Evolutionary conservation across 2,329 filamentous ascomycete species (phyloP), one percentile per base, ranked within the genome.

Genomic region (Cladophialophora exuberans): DNA sequence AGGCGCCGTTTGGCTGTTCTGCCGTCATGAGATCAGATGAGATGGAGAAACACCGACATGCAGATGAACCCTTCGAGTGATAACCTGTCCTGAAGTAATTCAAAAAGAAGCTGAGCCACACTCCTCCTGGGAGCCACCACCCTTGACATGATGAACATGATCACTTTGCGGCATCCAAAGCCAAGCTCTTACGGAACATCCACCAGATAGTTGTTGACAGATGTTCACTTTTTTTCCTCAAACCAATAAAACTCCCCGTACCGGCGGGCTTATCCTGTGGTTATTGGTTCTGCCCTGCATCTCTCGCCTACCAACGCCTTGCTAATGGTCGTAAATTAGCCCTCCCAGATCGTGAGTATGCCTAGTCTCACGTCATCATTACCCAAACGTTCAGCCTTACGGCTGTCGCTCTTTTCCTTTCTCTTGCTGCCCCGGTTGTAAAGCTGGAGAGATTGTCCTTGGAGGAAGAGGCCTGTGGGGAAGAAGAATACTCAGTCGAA

Each of bases 401-500:
- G 36, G 45, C 23, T 57, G 51, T 18, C 50, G 47, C 31, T 55
- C 54, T 36, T 60, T 57, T 17, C 55, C 45, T 28, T 57, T 60
- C 22, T 57, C 54, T 33, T 52, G 17, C 38, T 36, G 44, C 43
- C n/a, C 22, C 11, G 28, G 46, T 17, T 49, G 46, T 35, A 52
- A 26, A 23, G 31, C 31, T 9, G 52, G 52, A 51, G 51, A 39
- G 25, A 25, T 43, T 15, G 44, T 50, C 17, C 47, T 41, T 13
- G 54, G 41, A 30, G 54, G 51, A n/a, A n/a, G n/a, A 44, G 52
- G 56, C 60, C 57, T 60, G 49, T 62, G 42, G 41, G 44, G 28
- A 48, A 51, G 44, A 46, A 45, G 48, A 61, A 58, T 54, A 54
- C 57, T 62, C 60, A 60, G 60, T 57, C 57, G 54, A 31, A 48